phyloP scores from a whole-genome alignment of 331 rosid species.

The Malus hybrid region DNA sequence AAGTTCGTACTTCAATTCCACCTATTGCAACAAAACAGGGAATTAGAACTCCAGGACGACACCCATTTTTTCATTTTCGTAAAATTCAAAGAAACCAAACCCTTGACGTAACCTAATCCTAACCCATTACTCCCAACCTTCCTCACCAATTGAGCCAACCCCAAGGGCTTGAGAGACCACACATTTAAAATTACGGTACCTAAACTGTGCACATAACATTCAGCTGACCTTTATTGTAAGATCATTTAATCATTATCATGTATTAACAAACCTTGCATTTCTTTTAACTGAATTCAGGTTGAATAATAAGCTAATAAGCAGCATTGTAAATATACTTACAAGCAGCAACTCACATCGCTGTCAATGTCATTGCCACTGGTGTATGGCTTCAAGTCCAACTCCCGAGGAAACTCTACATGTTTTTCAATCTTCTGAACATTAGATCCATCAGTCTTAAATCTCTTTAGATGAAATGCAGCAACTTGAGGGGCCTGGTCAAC shows the following conservation, averaged over 20 bases:
- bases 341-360: slow-evolving; percentile 41
- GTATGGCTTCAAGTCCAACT: slow-evolving; percentile 70
- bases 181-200: background rate
- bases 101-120: background rate
- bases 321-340: background rate
- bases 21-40: slow-evolving; percentile 32
- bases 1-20: slow-evolving; percentile 55
- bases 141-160: background rate
- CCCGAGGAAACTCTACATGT: slow-evolving; percentile 66
- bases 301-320: too few species aligned
- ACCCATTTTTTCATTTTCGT: background rate
- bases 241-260: background rate
- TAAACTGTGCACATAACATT: background rate
- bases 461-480: slow-evolving; percentile 72
- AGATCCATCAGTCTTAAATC: slow-evolving; percentile 65
- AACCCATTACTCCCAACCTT: background rate
- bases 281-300: background rate
- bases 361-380: slow-evolving; percentile 16
- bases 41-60: slow-evolving; percentile 1
- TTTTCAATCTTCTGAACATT: slow-evolving; percentile 67
- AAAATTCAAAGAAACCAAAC: background rate
- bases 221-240: background rate
- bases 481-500: slow-evolving; percentile 61
- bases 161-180: background rate
- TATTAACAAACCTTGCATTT: background rate